These are phyloP conservation scores for Geotrichum ghanense DNA, from an alignment of 805 yeast genomes.

Conservation along the genomic window DNA sequence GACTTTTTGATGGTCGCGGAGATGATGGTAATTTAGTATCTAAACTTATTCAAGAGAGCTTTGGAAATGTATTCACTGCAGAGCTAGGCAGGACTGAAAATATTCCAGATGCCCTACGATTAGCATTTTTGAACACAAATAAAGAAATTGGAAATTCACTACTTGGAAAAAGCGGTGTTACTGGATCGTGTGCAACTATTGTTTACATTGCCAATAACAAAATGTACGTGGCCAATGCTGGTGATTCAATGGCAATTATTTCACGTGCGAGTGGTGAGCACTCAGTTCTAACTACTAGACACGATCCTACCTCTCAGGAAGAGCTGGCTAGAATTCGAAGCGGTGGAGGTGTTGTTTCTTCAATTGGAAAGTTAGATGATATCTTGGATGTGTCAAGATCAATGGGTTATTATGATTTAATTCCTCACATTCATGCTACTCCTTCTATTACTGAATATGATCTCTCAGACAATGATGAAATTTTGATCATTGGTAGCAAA, in stretches of 20 bases:
- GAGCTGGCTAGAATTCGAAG: conserved; percentile 69
- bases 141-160: conserved; percentile 62
- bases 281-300: conserved; percentile 56
- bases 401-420: conserved; percentile 74
- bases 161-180: conserved; percentile 52
- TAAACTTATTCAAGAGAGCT: conserved; percentile 57
- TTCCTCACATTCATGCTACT: conserved; percentile 82
- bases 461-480: conserved; percentile 63
- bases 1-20: conserved; percentile 68
- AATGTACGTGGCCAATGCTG: conserved; percentile 76
- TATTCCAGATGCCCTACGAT: conserved; percentile 45
- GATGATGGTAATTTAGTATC: conserved; percentile 39
- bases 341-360: conserved; percentile 83
- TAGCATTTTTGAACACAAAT: conserved; percentile 69
- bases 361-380: conserved; percentile 78
- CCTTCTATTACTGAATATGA: conserved; percentile 62
- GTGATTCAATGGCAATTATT: conserved; percentile 77
- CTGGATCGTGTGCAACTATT: conserved; percentile 81
- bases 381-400: conserved; percentile 77
- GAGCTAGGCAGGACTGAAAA: conserved; percentile 42
- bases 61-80: conserved; percentile 53
- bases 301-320: conserved; percentile 67
- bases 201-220: conserved; percentile 62
- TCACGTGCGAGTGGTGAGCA: conserved; percentile 76
- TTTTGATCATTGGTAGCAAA: conserved; percentile 72